phyloP scores from a whole-genome alignment of 192 early-diverging fungal genomes.

The Coemansia sp. region DNA sequence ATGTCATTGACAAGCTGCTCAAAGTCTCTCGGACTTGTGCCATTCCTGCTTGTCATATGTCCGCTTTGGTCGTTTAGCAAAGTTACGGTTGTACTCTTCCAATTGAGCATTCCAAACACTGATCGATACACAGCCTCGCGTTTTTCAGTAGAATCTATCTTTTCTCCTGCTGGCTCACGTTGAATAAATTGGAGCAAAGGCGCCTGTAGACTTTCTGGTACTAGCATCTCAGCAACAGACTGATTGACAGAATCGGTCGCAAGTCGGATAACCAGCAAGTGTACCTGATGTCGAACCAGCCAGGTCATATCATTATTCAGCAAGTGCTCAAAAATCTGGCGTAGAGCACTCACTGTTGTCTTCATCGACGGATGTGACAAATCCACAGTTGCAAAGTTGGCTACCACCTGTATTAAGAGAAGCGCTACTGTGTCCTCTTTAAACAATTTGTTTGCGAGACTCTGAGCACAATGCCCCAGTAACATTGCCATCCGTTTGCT shows the following conservation, averaged over 20 bases:
- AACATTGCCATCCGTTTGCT: background rate
- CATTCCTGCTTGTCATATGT: background rate
- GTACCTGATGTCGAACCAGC: conserved; percentile 25
- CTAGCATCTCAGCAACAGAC: conserved; percentile 12
- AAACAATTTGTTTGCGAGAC: conserved; percentile 5
- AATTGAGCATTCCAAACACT: background rate
- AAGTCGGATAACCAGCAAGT: conserved; percentile 16
- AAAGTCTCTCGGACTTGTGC: background rate
- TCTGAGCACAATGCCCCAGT: conserved; percentile 12
- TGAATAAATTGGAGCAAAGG: conserved; percentile 22
- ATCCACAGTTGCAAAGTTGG: conserved; percentile 16
- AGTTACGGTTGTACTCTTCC: too few relatives aligned
- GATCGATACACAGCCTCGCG: conserved; percentile 3
- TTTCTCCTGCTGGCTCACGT: conserved; percentile 10
- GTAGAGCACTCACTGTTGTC: background rate
- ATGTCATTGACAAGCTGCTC: conserved; percentile 1
- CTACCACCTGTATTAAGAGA: conserved; percentile 18
- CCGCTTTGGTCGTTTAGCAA: too few relatives aligned
- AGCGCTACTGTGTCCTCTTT: background rate
- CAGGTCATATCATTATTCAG: conserved; percentile 6
- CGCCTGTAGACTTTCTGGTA: conserved; percentile 11
- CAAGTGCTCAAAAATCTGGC: conserved; percentile 13
- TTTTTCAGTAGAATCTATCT: background rate
- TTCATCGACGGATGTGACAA: conserved; percentile 2
- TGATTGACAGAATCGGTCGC: conserved; percentile 16